These are phyloP conservation scores for Populus tremula DNA, from an alignment of 345 rosid species.

Conservation along the genomic window DNA sequence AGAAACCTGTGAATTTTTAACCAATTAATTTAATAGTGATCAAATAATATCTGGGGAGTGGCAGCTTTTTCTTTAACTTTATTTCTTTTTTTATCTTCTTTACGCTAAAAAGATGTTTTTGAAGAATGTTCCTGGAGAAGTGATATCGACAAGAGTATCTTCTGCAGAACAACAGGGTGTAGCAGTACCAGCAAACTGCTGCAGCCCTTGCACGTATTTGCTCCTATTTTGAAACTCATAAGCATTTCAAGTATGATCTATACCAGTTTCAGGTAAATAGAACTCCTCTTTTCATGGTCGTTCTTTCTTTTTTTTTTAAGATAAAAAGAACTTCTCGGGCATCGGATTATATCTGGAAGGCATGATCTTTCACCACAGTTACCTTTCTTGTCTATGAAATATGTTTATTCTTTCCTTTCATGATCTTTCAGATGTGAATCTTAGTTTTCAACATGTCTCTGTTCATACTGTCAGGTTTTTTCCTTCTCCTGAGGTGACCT, in stretches of 20 bases:
- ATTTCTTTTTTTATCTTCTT: too few species aligned
- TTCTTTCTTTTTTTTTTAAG: not conserved
- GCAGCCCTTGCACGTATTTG: constrained; percentile 80
- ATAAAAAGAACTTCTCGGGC: not conserved
- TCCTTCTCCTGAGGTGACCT: not conserved
- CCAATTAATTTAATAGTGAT: not conserved
- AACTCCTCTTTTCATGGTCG: not conserved
- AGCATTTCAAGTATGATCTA: constrained; percentile 73
- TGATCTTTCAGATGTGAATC: not conserved
- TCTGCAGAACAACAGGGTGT: constrained; percentile 56
- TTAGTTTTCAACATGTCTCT: not conserved
- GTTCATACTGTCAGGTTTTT: not conserved
- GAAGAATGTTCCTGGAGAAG: constrained; percentile 68
- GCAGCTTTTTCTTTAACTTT: not conserved
- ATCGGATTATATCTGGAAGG: not conserved
- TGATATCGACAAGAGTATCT: constrained; percentile 59
- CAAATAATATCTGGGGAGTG: not conserved
- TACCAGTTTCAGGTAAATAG: constrained; percentile 71
- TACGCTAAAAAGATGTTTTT: too few species aligned
- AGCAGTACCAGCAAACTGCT: constrained; percentile 58
- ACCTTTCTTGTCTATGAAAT: not conserved
- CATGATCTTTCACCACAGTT: not conserved
- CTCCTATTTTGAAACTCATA: constrained; percentile 72
- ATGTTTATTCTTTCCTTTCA: not conserved
- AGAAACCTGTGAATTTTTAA: too few species aligned